Conservation (phyloP, 164 flowering plant species). For the Vitis riparia region DNA sequence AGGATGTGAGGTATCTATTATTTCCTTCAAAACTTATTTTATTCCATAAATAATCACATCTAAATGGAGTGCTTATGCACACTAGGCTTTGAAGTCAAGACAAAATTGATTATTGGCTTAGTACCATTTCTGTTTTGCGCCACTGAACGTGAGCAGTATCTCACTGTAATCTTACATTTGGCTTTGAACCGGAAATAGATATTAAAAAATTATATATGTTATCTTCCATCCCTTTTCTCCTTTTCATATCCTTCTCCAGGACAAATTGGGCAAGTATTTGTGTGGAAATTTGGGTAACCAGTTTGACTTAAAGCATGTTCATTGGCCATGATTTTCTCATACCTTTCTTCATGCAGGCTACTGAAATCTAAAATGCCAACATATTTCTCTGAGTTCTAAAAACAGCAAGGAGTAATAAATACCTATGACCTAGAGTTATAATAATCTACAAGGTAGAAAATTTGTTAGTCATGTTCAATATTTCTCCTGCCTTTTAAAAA, state of each 20-base stretch:
- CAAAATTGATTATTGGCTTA: background rate
- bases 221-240: background rate
- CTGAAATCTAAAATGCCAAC: too few species aligned
- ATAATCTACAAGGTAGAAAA: too few species aligned
- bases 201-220: background rate
- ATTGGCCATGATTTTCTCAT: background rate
- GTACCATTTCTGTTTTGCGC: too few species aligned
- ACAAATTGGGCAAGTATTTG: background rate
- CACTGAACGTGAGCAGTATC: background rate
- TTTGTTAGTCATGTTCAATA: too few species aligned
- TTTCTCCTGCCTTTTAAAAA: too few species aligned
- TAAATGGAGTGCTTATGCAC: background rate
- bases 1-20: slow-evolving; percentile 9
- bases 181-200: background rate
- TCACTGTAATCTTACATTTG: background rate
- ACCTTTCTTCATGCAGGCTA: background rate
- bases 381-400: too few species aligned
- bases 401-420: too few species aligned
- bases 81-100: background rate
- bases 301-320: background rate
- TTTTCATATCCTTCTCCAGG: background rate
- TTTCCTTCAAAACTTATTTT: background rate
- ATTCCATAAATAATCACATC: background rate
- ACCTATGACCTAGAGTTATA: too few species aligned
- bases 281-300: background rate